Base-by-base conservation (phyloP, 768 basidiomycete genomes). In the Russula sp. region DNA sequence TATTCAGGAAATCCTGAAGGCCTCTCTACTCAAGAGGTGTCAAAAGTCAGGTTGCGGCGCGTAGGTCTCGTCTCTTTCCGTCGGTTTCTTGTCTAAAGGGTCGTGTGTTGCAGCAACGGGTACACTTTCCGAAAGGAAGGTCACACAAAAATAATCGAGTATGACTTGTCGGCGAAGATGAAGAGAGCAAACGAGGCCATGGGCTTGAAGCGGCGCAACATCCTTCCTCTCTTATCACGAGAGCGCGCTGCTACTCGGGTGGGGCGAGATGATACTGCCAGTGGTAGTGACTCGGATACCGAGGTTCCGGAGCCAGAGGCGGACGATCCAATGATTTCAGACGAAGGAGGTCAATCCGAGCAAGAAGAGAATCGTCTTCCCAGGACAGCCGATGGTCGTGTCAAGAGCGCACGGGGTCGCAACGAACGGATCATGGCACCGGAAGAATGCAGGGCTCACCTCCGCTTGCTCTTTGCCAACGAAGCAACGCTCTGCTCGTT, bases 121-220 rank as follows among this genome's bases (percentile, higher is more conserved):
- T 94, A 92, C 73, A 92, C 94, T 0, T 93, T 90, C 76, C 88
- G 95, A 59, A 98, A 93, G 75, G 97, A 99, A 72, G 93, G 92
- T 0, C 81, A 90, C 74, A 92, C 90, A 57, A 98, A 98, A 77
- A 83, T 99, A 61, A 88, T 98, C 72, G 94, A 98, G 77, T 92
- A 92, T 72, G 94, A 95, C 70, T 81, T 98, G 36, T 80, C 91
- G 7, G 57, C 74, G 2, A 96, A 94, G 75, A 87, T 93, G 73
- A 94, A 91, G 75, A 80, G 74, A 51, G 75, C 78, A 46, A 82
- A 87, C 72, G 70, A 72, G 6, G 80, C 83, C 20, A 59, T 83
- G 11, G 77, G 81, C 14, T 73, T 87, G 61, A 84, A 78, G 69
- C 84, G 92, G n/a, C 90, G 88, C 16, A 81, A 95, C 73, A 90